A percentile compares a stretch with the other conserved stretches of the same genome.
Evolutionary conservation across 768 basidiomycete species (phyloP).

Genomic region (Lepiota subincarnata): DNA sequence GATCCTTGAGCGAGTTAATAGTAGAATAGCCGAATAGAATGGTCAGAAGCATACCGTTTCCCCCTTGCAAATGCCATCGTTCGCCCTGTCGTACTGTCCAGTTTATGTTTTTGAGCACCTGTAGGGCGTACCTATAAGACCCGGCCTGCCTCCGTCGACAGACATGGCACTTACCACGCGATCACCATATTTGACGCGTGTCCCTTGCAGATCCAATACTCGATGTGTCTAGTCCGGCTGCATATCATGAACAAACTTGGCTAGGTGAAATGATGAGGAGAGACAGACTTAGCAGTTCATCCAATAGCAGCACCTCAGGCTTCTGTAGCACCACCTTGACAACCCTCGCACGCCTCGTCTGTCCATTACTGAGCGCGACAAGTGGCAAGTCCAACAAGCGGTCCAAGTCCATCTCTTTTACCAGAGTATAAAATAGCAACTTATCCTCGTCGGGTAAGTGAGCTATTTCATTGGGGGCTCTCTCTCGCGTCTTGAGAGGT

Average conservation of each 20-base stretch:
- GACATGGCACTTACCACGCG: constrained; percentile 41
- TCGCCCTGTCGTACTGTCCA: constrained; percentile 85
- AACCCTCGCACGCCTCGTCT: constrained; percentile 84
- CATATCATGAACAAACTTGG: too few species aligned
- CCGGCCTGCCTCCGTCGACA: not conserved
- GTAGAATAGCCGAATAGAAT: not conserved
- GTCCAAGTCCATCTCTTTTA: constrained; percentile 51
- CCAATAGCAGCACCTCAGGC: too few species aligned
- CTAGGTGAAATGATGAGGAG: too few species aligned
- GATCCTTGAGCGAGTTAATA: constrained; percentile 51
- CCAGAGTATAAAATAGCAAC: constrained; percentile 47
- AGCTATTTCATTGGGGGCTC: constrained; percentile 9
- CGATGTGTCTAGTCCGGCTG: too few species aligned
- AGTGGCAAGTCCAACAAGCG: constrained; percentile 76
- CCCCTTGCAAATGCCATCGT: constrained; percentile 86
- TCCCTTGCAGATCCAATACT: constrained; percentile 43
- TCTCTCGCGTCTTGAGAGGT: constrained; percentile 18
- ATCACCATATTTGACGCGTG: constrained; percentile 68
- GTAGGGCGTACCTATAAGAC: not conserved
- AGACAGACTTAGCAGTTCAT: too few species aligned
- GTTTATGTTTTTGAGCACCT: constrained; percentile 74
- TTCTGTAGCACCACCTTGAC: constrained; percentile 62
- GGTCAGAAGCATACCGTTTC: constrained; percentile 58
- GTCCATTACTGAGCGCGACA: constrained; percentile 86
- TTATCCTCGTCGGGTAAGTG: constrained; percentile 7